Evolutionary conservation across 345 rosid genomes (phyloP).

Genomic region (Bretschneidera sinensis): DNA sequence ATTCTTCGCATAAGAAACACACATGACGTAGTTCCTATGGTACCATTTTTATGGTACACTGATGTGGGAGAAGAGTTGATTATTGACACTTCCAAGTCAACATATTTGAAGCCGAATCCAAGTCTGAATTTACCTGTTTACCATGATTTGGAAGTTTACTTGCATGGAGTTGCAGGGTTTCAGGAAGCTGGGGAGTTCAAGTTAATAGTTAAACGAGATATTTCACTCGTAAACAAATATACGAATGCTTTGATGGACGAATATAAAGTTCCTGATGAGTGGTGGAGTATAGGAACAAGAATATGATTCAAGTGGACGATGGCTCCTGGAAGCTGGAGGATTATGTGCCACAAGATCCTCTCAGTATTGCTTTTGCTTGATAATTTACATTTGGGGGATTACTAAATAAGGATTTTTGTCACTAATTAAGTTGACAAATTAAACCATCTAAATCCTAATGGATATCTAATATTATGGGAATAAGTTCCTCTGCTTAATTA

Average conservation of each 20-base stretch:
- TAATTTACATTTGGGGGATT: no score
- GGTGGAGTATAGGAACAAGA: slow-evolving; percentile 60
- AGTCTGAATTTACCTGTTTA: slow-evolving; percentile 28
- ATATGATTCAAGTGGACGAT: slow-evolving; percentile 63
- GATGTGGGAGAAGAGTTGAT: slow-evolving; percentile 19
- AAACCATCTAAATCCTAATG: no score
- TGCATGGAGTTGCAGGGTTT: slow-evolving; percentile 33
- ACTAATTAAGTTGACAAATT: no score
- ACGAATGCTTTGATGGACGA: slow-evolving; percentile 52
- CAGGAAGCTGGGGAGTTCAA: slow-evolving; percentile 9
- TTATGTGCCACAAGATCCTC: slow-evolving; percentile 39
- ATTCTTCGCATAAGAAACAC: slow-evolving; percentile 26
- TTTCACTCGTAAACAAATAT: slow-evolving; percentile 34
- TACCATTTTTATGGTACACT: slow-evolving; percentile 21
- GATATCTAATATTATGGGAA: no score
- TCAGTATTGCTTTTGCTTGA: no score
- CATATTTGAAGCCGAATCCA: slow-evolving; percentile 26
- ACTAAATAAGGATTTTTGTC: no score
- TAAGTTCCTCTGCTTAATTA: no score
- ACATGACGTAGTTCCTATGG: slow-evolving; percentile 29
- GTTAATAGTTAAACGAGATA: slow-evolving; percentile 24
- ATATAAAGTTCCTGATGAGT: slow-evolving; percentile 45
- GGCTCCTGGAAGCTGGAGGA: slow-evolving; percentile 80
- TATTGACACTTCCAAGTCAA: slow-evolving; percentile 28
- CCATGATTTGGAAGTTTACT: slow-evolving; percentile 30